Conservation (phyloP, 2,329 filamentous ascomycete species). For the Seiridium cupressi region DNA sequence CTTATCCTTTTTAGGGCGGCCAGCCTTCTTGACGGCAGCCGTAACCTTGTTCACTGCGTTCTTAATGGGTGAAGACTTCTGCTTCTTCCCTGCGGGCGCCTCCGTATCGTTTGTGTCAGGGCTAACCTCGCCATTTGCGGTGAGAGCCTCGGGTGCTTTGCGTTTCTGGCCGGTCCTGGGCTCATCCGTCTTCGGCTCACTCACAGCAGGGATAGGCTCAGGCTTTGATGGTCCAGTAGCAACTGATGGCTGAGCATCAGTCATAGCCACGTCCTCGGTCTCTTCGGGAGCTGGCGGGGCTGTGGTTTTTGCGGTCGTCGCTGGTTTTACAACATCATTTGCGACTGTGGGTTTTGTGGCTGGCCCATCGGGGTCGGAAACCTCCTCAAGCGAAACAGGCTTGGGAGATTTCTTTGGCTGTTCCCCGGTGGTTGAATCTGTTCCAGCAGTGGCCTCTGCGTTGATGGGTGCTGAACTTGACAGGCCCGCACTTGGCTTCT, state of each 20-base stretch:
- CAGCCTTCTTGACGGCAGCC: slow-evolving; percentile 27
- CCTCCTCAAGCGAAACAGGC: slow-evolving; percentile 26
- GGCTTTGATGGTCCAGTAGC: neutral
- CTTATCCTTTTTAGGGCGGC: slow-evolving; percentile 33
- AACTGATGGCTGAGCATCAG: neutral
- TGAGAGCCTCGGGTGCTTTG: slow-evolving; percentile 14
- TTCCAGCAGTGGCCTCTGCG: slow-evolving; percentile 8
- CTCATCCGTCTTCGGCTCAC: neutral
- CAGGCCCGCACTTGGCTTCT: slow-evolving; percentile 18
- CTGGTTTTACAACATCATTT: slow-evolving; percentile 18
- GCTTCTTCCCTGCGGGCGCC: slow-evolving; percentile 37
- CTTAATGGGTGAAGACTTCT: slow-evolving; percentile 25
- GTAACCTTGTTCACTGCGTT: slow-evolving; percentile 26
- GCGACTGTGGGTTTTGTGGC: slow-evolving; percentile 13
- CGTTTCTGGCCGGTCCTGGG: slow-evolving; percentile 11
- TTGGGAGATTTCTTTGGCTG: slow-evolving; percentile 21
- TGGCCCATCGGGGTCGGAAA: slow-evolving; percentile 22
- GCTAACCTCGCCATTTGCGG: slow-evolving; percentile 2
- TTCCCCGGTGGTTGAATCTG: slow-evolving; percentile 14
- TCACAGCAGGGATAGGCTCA: neutral
- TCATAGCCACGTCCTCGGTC: neutral
- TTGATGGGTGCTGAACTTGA: slow-evolving; percentile 9
- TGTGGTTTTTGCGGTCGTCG: neutral
- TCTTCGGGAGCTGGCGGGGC: neutral
- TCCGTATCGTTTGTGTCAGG: slow-evolving; percentile 20